Evolutionary conservation across 352 stramenopile species (phyloP).

Genomic region (Phytophthora kernoviae): DNA sequence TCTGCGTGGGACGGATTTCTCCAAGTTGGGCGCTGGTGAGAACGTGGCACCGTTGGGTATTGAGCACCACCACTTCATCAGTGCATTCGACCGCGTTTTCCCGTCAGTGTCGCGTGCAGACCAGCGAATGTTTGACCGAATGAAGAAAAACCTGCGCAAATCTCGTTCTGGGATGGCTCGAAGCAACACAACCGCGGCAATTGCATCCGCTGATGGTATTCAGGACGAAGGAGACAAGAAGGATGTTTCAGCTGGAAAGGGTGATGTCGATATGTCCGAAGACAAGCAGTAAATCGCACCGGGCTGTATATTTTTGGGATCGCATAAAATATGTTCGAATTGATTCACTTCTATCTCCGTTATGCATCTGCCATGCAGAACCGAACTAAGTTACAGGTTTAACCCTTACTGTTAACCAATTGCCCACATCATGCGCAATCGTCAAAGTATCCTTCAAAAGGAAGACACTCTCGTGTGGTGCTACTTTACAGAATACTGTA

Average conservation of each 20-base stretch:
- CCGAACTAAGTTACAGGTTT: too few relatives aligned
- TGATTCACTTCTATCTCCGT: too few relatives aligned
- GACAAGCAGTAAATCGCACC: slow-evolving; percentile 13
- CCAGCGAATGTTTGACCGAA: slow-evolving; percentile 88
- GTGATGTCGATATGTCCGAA: slow-evolving; percentile 18
- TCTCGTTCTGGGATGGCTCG: slow-evolving; percentile 46
- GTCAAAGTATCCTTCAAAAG: too few relatives aligned
- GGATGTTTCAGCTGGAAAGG: slow-evolving; percentile 1
- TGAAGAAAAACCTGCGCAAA: slow-evolving; percentile 89
- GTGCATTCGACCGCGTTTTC: slow-evolving; percentile 83
- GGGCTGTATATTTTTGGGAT: slow-evolving; percentile 8
- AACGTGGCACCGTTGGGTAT: slow-evolving; percentile 55
- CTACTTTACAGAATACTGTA: too few relatives aligned
- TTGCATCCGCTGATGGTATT: neutral
- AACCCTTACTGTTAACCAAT: too few relatives aligned
- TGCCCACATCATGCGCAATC: too few relatives aligned
- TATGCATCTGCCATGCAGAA: too few relatives aligned
- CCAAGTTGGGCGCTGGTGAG: slow-evolving; percentile 29
- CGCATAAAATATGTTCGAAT: too few relatives aligned
- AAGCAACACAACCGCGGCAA: slow-evolving; percentile 10
- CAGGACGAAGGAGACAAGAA: slow-evolving; percentile 4
- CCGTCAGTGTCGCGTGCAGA: slow-evolving; percentile 84
- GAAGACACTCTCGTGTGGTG: too few relatives aligned
- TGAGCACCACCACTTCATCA: slow-evolving; percentile 67
- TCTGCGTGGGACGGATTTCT: slow-evolving; percentile 75